Conservation (phyloP, 1,284 basidiomycete species). For the Xerocomus amazonicus region DNA sequence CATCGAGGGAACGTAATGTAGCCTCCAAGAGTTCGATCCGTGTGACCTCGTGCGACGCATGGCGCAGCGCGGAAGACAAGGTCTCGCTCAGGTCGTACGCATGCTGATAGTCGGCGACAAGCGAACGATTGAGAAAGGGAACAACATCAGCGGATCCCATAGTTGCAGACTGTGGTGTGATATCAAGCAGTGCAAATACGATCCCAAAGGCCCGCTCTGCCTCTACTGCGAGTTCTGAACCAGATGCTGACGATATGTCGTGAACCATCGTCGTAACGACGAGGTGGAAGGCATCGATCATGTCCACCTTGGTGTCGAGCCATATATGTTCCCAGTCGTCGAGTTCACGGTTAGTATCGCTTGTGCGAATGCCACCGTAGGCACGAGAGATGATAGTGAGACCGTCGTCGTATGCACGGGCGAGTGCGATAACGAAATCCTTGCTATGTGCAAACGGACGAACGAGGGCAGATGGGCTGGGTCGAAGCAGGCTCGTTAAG, state of each 20-base stretch:
- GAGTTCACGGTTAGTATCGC: constrained; percentile 31
- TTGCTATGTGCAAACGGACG: constrained; percentile 49
- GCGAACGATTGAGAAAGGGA: constrained; percentile 62
- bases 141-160: constrained; percentile 29
- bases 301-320: constrained; percentile 66
- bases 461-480: constrained; percentile 45
- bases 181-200: constrained; percentile 54
- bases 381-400: constrained; percentile 51
- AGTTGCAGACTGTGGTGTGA: constrained; percentile 28
- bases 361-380: constrained; percentile 51
- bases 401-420: constrained; percentile 54
- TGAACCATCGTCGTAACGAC: constrained; percentile 49
- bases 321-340: constrained; percentile 68
- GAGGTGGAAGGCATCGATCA: constrained; percentile 65
- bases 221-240: constrained; percentile 40
- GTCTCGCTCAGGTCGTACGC: constrained; percentile 54
- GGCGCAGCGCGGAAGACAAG: constrained; percentile 44
- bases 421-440: constrained; percentile 54
- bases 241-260: constrained; percentile 43
- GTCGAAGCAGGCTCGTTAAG: constrained; percentile 51
- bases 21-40: constrained; percentile 55
- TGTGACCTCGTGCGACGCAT: constrained; percentile 49
- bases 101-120: constrained; percentile 68
- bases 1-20: constrained; percentile 41
- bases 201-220: constrained; percentile 54